These are phyloP conservation scores for Penicillium sp. DNA, from an alignment of 2,329 filamentous ascomycete species.

Conservation along the genomic window DNA sequence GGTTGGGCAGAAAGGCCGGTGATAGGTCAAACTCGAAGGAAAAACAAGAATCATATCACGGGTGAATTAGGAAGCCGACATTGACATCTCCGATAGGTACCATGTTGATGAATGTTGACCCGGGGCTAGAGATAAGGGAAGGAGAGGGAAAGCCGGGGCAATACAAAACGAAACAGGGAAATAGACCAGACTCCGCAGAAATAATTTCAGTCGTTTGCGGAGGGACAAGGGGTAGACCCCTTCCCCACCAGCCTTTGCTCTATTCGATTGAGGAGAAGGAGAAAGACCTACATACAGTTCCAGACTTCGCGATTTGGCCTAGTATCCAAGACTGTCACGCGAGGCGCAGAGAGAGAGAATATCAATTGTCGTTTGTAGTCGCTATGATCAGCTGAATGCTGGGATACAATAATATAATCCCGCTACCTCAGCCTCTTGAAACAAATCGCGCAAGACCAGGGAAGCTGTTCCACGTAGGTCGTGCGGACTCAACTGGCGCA, in stretches of 20 bases:
- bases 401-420: not conserved
- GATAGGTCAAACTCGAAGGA: slow-evolving; percentile 15
- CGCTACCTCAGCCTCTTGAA: slow-evolving; percentile 9
- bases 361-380: not conserved
- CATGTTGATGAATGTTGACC: slow-evolving; percentile 20
- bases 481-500: too few relatives aligned
- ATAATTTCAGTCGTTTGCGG: too few relatives aligned
- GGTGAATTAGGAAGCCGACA: slow-evolving; percentile 25
- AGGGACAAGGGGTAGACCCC: too few relatives aligned
- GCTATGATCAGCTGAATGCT: not conserved
- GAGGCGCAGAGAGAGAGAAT: too few relatives aligned
- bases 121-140: slow-evolving; percentile 13
- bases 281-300: too few relatives aligned
- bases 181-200: not conserved
- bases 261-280: too few relatives aligned
- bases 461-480: slow-evolving; percentile 10
- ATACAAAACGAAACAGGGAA: slow-evolving; percentile 1
- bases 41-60: slow-evolving; percentile 16
- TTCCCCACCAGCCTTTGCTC: too few relatives aligned
- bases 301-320: too few relatives aligned
- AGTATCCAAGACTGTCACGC: too few relatives aligned
- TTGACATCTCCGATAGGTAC: not conserved
- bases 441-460: slow-evolving; percentile 21
- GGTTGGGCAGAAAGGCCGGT: slow-evolving; percentile 13
- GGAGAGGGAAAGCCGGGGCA: slow-evolving; percentile 6